Conservation (phyloP, 495 filamentous ascomycete species). For the Penicillium fimorum region DNA sequence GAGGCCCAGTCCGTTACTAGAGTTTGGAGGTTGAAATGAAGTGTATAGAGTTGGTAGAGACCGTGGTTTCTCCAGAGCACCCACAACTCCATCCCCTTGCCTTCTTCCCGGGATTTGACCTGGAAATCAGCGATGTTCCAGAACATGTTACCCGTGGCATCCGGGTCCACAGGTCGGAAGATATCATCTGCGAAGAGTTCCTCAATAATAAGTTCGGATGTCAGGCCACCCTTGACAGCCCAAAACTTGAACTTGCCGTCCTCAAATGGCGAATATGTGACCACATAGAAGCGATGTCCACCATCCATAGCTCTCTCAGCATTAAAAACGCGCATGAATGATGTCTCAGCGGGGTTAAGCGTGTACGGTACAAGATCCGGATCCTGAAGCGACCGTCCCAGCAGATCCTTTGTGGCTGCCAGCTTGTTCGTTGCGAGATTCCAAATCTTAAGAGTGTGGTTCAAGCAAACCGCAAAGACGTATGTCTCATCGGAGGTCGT, state of each 20-base stretch:
- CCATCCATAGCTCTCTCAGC: conserved; percentile 50
- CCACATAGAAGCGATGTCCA: conserved; percentile 66
- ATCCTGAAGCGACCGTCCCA: conserved; percentile 53
- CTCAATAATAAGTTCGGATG: conserved; percentile 59
- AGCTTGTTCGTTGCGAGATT: conserved; percentile 72
- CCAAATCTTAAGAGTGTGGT: conserved; percentile 86
- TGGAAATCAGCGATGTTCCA: conserved; percentile 89
- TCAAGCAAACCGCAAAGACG: conserved; percentile 80
- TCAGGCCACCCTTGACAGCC: conserved; percentile 65
- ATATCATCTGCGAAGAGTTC: conserved; percentile 63
- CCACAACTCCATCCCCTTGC: conserved; percentile 69
- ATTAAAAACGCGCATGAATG: conserved; percentile 70
- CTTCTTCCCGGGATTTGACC: conserved; percentile 53
- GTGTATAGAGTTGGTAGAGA: conserved; percentile 67
- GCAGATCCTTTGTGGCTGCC: conserved; percentile 68
- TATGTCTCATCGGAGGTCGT: conserved; percentile 64
- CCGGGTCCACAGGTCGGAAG: conserved; percentile 68
- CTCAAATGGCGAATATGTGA: conserved; percentile 83
- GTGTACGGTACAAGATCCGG: conserved; percentile 62
- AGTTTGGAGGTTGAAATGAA: conserved; percentile 55
- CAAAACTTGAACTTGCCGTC: conserved; percentile 96
- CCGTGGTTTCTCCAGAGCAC: conserved; percentile 83
- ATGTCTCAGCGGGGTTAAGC: conserved; percentile 73
- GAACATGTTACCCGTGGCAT: conserved; percentile 67
- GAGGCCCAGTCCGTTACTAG: conserved; percentile 58